Base-by-base conservation (phyloP, 257 asterid species). In the Avicennia marina region DNA sequence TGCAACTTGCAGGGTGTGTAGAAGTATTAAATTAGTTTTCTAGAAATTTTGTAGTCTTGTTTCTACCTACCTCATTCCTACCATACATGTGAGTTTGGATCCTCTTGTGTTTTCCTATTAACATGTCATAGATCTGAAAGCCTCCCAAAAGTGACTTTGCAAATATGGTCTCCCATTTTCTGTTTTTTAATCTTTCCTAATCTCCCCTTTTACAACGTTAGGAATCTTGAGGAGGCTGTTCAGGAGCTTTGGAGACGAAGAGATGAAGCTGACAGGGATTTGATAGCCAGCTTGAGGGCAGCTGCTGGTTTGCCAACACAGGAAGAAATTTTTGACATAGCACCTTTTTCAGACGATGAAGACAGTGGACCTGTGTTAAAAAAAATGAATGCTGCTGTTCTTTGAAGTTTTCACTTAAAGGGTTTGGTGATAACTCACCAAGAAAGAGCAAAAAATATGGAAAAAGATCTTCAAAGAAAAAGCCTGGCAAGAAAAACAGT, bases 161-260 rank as follows among this genome's bases (percentile, higher is more conserved):
- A n/a, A n/a, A n/a, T n/a, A n/a, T n/a, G n/a, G n/a, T 26, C n/a
- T 40, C 29, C 51, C 44, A 17, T 55, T 17, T 19, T 11, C 1
- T 2, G 12, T 26, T 40, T 38, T 60, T 13, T 32, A 7, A 43
- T 31, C 24, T 25, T 58, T 36, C 40, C 16, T 26, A 24, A 51
- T 57, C 57, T 47, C 13, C 21, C 52, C 26, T 48, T 47, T 45
- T 66, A 10, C 63, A 87, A 91, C 96, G 68, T 84, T 61, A 79
- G 72, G 58, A 77, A 73, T 68, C 85, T 69, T 56, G 95, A 93
- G 70, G 95, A 89, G 66, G 93, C 95, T 67, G 95, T 86, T 67
- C 85, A 75, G 80, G 98, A 88, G 87, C 97, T 93, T 55, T 88
- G 98, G 98, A 88, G 64, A 70, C 84, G 95, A 71, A 88, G 82